Conservation (phyloP, 169 alveolate genomes). For the Eimeria praecox region DNA sequence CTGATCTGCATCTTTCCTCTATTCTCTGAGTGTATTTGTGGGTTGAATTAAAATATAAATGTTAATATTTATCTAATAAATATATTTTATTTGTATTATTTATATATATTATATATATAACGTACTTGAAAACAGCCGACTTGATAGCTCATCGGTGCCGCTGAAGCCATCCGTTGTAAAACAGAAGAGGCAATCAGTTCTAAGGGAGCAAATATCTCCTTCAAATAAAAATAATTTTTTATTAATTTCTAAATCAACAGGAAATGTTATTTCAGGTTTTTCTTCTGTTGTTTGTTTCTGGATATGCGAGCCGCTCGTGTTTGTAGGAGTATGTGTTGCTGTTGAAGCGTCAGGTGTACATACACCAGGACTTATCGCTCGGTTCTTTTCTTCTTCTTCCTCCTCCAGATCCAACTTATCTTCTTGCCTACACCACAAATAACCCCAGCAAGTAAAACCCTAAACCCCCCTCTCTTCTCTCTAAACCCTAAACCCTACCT, state of each 20-base stretch:
- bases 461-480: no score
- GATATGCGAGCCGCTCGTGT: not conserved
- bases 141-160: slow-evolving; percentile 16
- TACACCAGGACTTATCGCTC: not conserved
- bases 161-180: slow-evolving; percentile 37
- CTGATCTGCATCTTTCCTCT: no score
- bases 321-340: slow-evolving; percentile 36
- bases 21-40: no score
- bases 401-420: not conserved
- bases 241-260: not conserved
- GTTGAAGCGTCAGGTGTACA: slow-evolving; percentile 23
- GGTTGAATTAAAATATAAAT: no score
- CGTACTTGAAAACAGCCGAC: slow-evolving; percentile 16
- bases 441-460: not conserved
- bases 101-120: no score
- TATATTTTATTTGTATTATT: no score
- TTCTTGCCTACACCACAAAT: slow-evolving; percentile 21
- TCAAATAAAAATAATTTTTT: not conserved
- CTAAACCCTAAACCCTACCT: not conserved
- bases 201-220: slow-evolving; percentile 25
- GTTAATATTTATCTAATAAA: no score
- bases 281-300: not conserved
- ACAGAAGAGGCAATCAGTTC: slow-evolving; percentile 28
- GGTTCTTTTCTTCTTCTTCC: not conserved
- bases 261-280: not conserved